These are phyloP conservation scores for Rutstroemia sp. DNA, from an alignment of 2,329 filamentous ascomycete genomes.

Conservation along the genomic window DNA sequence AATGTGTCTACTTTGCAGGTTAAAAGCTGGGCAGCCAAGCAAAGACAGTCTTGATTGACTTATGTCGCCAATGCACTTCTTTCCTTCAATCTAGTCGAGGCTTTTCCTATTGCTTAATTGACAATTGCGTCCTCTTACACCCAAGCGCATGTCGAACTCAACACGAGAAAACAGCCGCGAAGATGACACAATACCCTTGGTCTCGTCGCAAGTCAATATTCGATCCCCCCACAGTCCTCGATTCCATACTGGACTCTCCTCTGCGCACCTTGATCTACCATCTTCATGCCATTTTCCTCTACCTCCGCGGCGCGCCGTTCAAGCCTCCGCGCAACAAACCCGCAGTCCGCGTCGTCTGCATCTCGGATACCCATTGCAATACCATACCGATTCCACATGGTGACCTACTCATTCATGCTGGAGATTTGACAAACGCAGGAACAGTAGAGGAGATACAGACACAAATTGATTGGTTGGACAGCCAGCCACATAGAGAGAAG, in stretches of 20 bases:
- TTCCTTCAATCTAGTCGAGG: no score
- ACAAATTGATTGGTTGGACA: conserved; percentile 76
- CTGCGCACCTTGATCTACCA: conserved; percentile 54
- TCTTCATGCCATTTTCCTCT: conserved; percentile 57
- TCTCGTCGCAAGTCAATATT: conserved; percentile 23
- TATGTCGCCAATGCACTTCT: no score
- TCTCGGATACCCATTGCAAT: conserved; percentile 80
- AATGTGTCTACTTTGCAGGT: background rate
- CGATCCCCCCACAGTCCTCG: conserved; percentile 40
- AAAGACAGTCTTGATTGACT: no score
- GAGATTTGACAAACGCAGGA: conserved; percentile 73
- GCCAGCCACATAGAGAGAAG: conserved; percentile 70
- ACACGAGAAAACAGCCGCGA: background rate
- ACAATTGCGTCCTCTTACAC: no score
- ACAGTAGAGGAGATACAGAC: conserved; percentile 66
- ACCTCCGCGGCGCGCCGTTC: conserved; percentile 60
- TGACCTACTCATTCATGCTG: conserved; percentile 83
- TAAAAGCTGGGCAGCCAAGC: no score
- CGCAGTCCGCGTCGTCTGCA: conserved; percentile 71
- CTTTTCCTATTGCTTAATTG: no score
- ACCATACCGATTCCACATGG: conserved; percentile 61
- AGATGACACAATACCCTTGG: conserved; percentile 22
- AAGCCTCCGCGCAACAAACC: conserved; percentile 45
- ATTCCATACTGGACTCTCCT: conserved; percentile 61
- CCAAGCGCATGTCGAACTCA: background rate